A percentile compares a stretch with the other conserved stretches of the same genome.
Conservation (phyloP, 129 eudicot species). For the Saussurea involucrata region DNA sequence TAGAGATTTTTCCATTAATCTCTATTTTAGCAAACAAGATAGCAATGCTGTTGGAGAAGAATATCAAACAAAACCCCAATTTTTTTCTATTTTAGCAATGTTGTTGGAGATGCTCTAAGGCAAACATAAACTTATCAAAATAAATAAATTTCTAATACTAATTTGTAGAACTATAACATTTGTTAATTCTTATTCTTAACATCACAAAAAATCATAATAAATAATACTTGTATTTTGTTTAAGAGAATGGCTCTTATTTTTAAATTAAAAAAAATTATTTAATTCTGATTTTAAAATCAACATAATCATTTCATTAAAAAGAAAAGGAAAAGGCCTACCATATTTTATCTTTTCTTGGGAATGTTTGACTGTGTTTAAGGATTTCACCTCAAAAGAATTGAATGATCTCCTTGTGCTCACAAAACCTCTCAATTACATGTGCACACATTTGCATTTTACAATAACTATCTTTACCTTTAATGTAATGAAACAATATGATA, state of each 20-base stretch:
- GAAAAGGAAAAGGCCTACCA: not conserved
- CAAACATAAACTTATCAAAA: too few relatives aligned
- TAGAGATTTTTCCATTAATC: too few relatives aligned
- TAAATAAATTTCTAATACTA: too few relatives aligned
- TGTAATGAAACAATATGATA: not conserved
- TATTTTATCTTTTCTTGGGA: slow-evolving; percentile 20
- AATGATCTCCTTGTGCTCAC: slow-evolving; percentile 29
- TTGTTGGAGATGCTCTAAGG: too few relatives aligned
- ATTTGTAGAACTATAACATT: too few relatives aligned
- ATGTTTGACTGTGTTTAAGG: slow-evolving; percentile 15
- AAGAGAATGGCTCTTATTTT: not conserved
- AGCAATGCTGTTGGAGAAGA: too few relatives aligned
- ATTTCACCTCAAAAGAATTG: slow-evolving; percentile 39
- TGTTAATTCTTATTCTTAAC: too few relatives aligned
- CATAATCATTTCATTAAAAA: not conserved
- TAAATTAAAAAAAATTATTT: not conserved
- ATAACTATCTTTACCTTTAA: not conserved
- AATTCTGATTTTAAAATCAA: not conserved
- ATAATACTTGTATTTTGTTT: not conserved
- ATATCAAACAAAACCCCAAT: too few relatives aligned
- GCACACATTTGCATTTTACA: slow-evolving; percentile 2
- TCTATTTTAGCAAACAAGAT: too few relatives aligned
- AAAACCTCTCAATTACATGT: slow-evolving; percentile 4
- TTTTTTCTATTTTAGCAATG: too few relatives aligned
- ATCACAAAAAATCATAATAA: not conserved